Conservation (phyloP, 306 rosid species). For the Cyamopsis tetragonoloba region DNA sequence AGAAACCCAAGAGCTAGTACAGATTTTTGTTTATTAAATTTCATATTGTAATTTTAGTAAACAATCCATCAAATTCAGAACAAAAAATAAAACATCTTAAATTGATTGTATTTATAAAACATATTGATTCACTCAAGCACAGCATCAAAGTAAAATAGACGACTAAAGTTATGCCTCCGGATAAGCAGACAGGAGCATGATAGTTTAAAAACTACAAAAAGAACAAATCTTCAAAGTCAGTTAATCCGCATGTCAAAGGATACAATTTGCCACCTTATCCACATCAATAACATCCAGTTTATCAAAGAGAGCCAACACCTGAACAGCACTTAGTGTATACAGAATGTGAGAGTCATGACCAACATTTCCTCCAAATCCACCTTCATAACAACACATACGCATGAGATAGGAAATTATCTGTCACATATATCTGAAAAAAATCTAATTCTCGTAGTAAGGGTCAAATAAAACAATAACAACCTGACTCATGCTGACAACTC, state of each 20-base stretch:
- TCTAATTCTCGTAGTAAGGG: not conserved
- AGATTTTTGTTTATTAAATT: not conserved
- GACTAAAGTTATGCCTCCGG: not conserved
- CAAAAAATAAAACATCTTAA: not conserved
- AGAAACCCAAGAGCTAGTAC: conserved; percentile 29
- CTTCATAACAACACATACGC: conserved; percentile 36
- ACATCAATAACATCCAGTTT: conserved; percentile 56
- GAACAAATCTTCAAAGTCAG: not conserved
- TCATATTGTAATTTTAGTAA: not conserved
- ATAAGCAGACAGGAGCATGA: conserved; percentile 7
- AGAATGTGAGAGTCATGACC: conserved; percentile 80
- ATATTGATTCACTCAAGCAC: not conserved
- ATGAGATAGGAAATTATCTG: not conserved
- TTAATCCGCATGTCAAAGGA: conserved; percentile 44
- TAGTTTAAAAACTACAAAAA: not conserved
- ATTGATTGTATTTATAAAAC: not conserved
- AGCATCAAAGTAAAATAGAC: not conserved
- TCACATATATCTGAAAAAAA: not conserved
- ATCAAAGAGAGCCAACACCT: conserved; percentile 75
- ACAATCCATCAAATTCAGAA: not conserved
- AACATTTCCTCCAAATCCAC: conserved; percentile 85
- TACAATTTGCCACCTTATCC: conserved; percentile 76
- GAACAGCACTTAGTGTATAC: conserved; percentile 85
- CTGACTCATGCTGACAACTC: conserved; percentile 78
- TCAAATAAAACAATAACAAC: conserved; percentile 28